A percentile compares a stretch with the other conserved stretches of the same genome.
Conservation (phyloP, 306 rosid genomes). For the Trichosanthes cucumerina region DNA sequence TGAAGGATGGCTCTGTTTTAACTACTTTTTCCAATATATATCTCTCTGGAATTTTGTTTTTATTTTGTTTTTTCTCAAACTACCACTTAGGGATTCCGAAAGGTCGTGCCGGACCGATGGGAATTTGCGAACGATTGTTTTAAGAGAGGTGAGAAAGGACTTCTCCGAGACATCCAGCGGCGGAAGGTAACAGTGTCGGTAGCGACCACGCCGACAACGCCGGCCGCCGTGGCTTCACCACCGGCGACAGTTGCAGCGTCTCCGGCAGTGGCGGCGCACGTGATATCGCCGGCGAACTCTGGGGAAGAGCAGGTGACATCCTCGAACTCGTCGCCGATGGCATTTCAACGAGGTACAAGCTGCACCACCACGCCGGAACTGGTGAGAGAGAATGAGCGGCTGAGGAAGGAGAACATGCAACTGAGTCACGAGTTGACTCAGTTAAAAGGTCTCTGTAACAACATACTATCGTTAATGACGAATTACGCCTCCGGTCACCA, state of each 20-base stretch:
- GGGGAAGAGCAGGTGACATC: slow-evolving; percentile 88
- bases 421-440: slow-evolving; percentile 69
- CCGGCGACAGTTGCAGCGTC: neutral
- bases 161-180: slow-evolving; percentile 86
- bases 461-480: slow-evolving; percentile 56
- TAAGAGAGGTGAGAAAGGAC: slow-evolving; percentile 57
- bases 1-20: neutral
- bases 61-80: neutral
- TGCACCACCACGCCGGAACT: slow-evolving; percentile 61
- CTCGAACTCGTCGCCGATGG: slow-evolving; percentile 66
- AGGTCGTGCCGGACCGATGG: slow-evolving; percentile 97
- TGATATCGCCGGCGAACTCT: slow-evolving; percentile 63
- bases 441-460: slow-evolving; percentile 62
- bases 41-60: neutral
- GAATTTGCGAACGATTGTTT: slow-evolving; percentile 82
- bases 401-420: slow-evolving; percentile 71
- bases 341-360: slow-evolving; percentile 38
- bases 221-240: neutral
- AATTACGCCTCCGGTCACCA: slow-evolving; percentile 54
- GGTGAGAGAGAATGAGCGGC: slow-evolving; percentile 69
- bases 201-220: neutral
- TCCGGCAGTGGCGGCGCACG: neutral
- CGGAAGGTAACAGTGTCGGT: slow-evolving; percentile 44
- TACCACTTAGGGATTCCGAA: slow-evolving; percentile 67
- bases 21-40: neutral